These are phyloP conservation scores for Theileria equi DNA, from an alignment of 169 alveolate species.

Conservation along the genomic window DNA sequence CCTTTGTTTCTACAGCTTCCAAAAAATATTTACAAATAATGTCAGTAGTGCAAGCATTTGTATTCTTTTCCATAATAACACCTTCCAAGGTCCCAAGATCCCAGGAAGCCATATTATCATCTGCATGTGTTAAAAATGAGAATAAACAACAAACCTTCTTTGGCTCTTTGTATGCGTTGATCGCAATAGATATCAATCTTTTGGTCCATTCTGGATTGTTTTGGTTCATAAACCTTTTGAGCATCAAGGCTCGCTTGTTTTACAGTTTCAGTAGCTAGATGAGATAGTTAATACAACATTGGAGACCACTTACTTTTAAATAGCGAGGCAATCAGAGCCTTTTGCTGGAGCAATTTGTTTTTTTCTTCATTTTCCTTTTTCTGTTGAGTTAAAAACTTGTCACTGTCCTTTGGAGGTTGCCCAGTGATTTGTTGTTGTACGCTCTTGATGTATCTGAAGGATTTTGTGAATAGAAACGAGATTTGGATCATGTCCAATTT, in stretches of 20 bases:
- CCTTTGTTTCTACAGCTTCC: conserved; percentile 93
- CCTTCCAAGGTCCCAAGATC: conserved; percentile 55
- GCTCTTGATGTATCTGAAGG: conserved; percentile 73
- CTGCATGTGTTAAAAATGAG: conserved; percentile 17
- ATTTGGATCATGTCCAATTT: background rate
- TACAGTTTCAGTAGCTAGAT: conserved; percentile 79
- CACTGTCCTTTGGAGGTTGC: conserved; percentile 73
- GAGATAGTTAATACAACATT: background rate
- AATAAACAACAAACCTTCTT: conserved; percentile 34
- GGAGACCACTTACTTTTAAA: conserved; percentile 28
- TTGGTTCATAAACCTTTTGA: conserved; percentile 73
- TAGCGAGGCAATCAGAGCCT: conserved; percentile 88
- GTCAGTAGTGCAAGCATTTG: conserved; percentile 80
- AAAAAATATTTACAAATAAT: conserved; percentile 93
- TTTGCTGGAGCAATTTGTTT: conserved; percentile 89
- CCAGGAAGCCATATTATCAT: conserved; percentile 56
- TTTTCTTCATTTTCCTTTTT: conserved; percentile 89
- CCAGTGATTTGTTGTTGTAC: conserved; percentile 79
- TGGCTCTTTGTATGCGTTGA: conserved; percentile 82
- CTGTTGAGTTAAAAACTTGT: conserved; percentile 63
- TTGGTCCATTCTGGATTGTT: conserved; percentile 80
- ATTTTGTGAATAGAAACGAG: background rate
- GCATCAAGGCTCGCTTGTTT: conserved; percentile 76
- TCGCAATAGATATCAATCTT: conserved; percentile 93
- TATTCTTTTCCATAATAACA: conserved; percentile 78